Percentiles rank a stretch among this genome's conserved stretches.
phyloP scores from a whole-genome alignment of 2,329 filamentous ascomycete species.

The Cytospora piceicola region DNA sequence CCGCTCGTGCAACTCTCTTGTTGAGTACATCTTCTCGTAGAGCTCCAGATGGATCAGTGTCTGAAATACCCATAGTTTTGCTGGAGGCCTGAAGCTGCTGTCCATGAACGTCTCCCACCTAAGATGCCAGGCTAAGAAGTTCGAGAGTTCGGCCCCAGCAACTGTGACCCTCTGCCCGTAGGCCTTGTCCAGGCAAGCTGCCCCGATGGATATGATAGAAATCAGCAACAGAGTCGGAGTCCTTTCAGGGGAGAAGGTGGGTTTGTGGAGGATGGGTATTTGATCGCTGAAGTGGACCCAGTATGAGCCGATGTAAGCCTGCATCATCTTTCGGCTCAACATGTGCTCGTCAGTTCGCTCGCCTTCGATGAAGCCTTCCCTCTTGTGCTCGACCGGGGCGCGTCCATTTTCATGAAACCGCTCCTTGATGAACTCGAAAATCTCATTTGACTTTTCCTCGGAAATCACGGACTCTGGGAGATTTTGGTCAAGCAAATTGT shows the following conservation, averaged over 20 bases:
- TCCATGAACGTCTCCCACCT: slow-evolving; percentile 96
- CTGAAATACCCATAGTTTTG: slow-evolving; percentile 96
- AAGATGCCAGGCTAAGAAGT: slow-evolving; percentile 91
- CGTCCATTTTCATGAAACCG: slow-evolving; percentile 83
- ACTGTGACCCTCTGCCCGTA: slow-evolving; percentile 75
- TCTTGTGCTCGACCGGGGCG: slow-evolving; percentile 72
- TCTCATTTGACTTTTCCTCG: slow-evolving; percentile 81
- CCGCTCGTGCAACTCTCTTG: slow-evolving; percentile 85
- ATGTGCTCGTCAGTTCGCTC: slow-evolving; percentile 70
- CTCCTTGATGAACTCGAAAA: slow-evolving; percentile 79
- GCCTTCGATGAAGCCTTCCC: slow-evolving; percentile 78
- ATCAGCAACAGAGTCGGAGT: slow-evolving; percentile 84
- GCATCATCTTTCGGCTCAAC: slow-evolving; percentile 92
- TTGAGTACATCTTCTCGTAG: slow-evolving; percentile 98
- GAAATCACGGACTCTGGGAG: slow-evolving; percentile 81
- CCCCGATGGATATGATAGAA: slow-evolving; percentile 90
- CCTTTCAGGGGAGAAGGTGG: slow-evolving; percentile 86
- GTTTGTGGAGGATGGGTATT: slow-evolving; percentile 90
- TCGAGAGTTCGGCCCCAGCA: slow-evolving; percentile 80
- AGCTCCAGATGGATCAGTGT: slow-evolving; percentile 85
- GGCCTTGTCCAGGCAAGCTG: slow-evolving; percentile 82
- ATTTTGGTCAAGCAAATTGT: slow-evolving; percentile 79
- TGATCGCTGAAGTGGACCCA: slow-evolving; percentile 96
- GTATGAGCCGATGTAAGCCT: slow-evolving; percentile 89
- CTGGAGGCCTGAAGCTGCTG: slow-evolving; percentile 83